Percentiles rank a stretch among this genome's conserved stretches.
These are phyloP conservation scores for Geotrichum aggregatum DNA, from an alignment of 1,139 yeast species.

Conservation along the genomic window DNA sequence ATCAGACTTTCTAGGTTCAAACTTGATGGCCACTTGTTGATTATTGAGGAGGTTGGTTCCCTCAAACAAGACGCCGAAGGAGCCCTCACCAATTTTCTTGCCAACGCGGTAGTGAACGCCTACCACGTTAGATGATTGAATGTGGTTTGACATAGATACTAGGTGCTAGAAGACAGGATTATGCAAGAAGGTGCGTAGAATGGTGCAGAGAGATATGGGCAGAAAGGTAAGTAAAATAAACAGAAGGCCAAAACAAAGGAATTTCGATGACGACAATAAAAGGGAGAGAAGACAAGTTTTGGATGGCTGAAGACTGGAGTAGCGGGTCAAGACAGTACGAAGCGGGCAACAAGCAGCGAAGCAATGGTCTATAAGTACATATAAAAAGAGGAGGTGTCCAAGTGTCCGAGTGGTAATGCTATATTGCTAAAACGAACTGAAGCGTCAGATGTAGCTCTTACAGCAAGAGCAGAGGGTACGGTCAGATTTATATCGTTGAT, in stretches of 20 bases:
- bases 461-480: not conserved
- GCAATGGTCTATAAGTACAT: not conserved
- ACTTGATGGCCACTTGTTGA: slow-evolving; percentile 70
- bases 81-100: slow-evolving; percentile 95
- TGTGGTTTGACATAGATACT: slow-evolving; percentile 29
- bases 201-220: not conserved
- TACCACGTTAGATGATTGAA: slow-evolving; percentile 48
- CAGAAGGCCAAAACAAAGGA: not conserved
- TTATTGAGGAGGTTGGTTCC: slow-evolving; percentile 82
- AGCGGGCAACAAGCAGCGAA: slow-evolving; percentile 4
- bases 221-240: not conserved
- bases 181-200: too few relatives aligned
- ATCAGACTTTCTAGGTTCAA: slow-evolving; percentile 91
- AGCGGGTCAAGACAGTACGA: slow-evolving; percentile 1
- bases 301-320: not conserved
- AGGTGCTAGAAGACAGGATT: too few relatives aligned
- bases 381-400: not conserved
- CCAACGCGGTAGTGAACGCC: slow-evolving; percentile 90
- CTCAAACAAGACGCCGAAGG: slow-evolving; percentile 94
- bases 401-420: not conserved
- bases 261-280: not conserved
- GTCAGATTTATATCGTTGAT: too few relatives aligned
- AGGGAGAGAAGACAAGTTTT: not conserved
- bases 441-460: not conserved
- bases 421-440: slow-evolving; percentile 3